These are phyloP conservation scores for Diplocarpon rosae DNA, from an alignment of 2,329 filamentous ascomycete genomes.

Conservation along the genomic window DNA sequence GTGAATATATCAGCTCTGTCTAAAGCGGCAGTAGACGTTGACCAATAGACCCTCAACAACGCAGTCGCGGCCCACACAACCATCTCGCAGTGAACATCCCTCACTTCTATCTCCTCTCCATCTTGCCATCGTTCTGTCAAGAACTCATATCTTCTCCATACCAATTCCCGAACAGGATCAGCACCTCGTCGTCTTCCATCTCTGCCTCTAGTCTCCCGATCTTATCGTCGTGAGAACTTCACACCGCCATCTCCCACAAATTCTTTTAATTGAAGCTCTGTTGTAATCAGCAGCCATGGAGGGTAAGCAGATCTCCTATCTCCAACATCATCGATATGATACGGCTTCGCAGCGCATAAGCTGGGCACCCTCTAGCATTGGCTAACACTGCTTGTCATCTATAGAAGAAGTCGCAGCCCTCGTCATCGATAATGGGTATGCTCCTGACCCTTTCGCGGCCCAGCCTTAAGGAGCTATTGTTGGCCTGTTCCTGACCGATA, in stretches of 20 bases:
- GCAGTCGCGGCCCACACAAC: constrained; percentile 24
- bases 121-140: background rate
- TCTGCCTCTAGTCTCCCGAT: constrained; percentile 17
- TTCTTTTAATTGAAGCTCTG: constrained; percentile 24
- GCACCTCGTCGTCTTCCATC: constrained; percentile 23
- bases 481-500: constrained; percentile 3
- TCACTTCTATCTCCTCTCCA: constrained; percentile 2
- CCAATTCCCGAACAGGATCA: constrained; percentile 22
- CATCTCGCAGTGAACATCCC: constrained; percentile 17
- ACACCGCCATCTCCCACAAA: constrained; percentile 24
- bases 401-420: constrained; percentile 99
- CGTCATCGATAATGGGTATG: constrained; percentile 99
- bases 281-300: constrained; percentile 31
- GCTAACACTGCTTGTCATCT: constrained; percentile 26
- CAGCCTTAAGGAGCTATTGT: constrained; percentile 8
- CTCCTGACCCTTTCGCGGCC: constrained; percentile 30
- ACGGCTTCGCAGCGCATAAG: constrained; percentile 9
- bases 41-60: constrained; percentile 20
- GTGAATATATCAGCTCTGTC: background rate
- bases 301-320: constrained; percentile 26
- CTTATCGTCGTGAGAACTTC: constrained; percentile 21
- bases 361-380: constrained; percentile 10
- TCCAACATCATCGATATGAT: constrained; percentile 1
- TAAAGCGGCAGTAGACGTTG: constrained; percentile 6
- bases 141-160: background rate